Conservation (phyloP, 345 rosid genomes). For the Murraya koenigii region DNA sequence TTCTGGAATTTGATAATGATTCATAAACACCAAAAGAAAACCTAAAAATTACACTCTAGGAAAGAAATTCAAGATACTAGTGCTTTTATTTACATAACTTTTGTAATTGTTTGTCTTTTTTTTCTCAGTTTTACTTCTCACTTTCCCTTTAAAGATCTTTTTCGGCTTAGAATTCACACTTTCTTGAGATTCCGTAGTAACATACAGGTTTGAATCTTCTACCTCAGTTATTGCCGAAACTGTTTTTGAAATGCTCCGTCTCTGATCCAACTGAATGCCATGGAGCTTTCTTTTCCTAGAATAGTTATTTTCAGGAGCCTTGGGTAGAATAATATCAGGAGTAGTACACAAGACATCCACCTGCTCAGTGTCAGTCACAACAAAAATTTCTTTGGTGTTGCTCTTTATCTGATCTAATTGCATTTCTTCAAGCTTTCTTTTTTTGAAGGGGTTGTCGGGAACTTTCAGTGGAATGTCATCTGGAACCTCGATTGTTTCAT, state of each 20-base stretch:
- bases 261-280: conserved; percentile 16
- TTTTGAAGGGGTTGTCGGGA: conserved; percentile 65
- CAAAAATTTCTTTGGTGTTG: conserved; percentile 23
- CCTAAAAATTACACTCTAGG: conserved; percentile 34
- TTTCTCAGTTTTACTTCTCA: conserved; percentile 29
- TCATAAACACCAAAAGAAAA: neutral
- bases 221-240: conserved; percentile 37
- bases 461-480: conserved; percentile 26
- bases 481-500: neutral
- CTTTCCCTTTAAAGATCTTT: conserved; percentile 24
- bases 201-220: conserved; percentile 16
- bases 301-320: conserved; percentile 5
- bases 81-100: conserved; percentile 32
- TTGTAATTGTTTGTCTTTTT: conserved; percentile 28
- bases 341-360: conserved; percentile 17
- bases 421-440: conserved; percentile 35
- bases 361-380: conserved; percentile 20
- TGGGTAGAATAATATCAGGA: conserved; percentile 15
- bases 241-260: conserved; percentile 21
- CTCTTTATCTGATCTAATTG: conserved; percentile 7
- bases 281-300: conserved; percentile 22
- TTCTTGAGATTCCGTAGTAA: conserved; percentile 37
- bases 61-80: conserved; percentile 66
- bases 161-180: conserved; percentile 52
- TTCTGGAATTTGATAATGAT: neutral